phyloP scores from a whole-genome alignment of 257 asterid genomes.

The Nicotiana knightiana region DNA sequence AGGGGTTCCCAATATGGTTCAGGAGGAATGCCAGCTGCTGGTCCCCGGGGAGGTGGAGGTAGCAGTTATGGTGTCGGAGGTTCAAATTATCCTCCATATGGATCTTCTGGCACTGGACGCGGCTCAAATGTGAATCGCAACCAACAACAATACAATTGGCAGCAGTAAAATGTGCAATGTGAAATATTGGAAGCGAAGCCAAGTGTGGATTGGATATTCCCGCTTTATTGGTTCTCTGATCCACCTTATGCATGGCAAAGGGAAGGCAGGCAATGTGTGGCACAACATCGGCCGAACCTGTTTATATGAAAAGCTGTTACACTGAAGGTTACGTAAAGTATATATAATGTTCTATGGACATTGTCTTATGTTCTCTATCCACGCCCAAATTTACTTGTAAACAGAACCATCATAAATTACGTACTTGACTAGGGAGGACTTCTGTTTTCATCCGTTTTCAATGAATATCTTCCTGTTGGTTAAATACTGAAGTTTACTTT shows the following conservation, averaged over 20 bases:
- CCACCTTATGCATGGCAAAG: background rate
- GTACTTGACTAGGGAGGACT: background rate
- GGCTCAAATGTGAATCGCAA: slow-evolving; percentile 74
- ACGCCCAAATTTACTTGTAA: background rate
- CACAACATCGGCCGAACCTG: background rate
- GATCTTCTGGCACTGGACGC: slow-evolving; percentile 71
- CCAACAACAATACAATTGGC: slow-evolving; percentile 89
- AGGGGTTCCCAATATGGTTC: slow-evolving; percentile 66
- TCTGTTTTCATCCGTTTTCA: background rate
- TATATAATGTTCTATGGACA: background rate
- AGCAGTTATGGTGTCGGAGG: slow-evolving; percentile 51
- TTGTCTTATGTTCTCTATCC: background rate
- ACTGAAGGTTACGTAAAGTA: background rate
- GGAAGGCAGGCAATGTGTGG: background rate
- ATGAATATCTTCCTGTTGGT: background rate
- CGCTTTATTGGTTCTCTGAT: background rate
- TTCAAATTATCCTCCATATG: slow-evolving; percentile 69
- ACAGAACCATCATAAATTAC: background rate
- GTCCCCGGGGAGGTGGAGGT: slow-evolving; percentile 66
- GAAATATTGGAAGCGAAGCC: background rate
- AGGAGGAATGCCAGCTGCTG: slow-evolving; percentile 47
- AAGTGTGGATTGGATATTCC: background rate
- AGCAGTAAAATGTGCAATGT: slow-evolving; percentile 34
- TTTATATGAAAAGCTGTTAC: background rate
- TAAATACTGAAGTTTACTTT: background rate